Evolutionary conservation across 768 basidiomycete species (phyloP), one percentile per base, ranked within the genome.

Genomic region (Panaeolus cyanescens): DNA sequence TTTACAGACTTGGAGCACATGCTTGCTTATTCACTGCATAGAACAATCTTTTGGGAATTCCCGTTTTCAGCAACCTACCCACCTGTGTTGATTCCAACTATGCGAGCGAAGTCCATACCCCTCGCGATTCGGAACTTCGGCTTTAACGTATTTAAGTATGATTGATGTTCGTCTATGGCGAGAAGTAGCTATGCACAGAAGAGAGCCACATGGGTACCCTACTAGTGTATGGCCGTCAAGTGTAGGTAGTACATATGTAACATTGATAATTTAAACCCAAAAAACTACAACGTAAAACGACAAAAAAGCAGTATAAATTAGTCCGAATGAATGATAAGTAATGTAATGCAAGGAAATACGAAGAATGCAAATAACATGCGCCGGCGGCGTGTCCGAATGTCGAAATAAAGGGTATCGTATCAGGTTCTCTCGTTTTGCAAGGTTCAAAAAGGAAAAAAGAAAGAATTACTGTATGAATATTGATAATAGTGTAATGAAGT

Each of bases 331-430:
- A 55, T 59, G 37, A 59, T 50, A 45, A 40, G 59, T 54, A 39
- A 60, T 54, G 60, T 64, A 60, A 40, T 60, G 45, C 54, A 64
- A 61, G 45, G 25, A 40, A 33, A 36, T 50, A 28, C 32, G 33
- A 61, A 58, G 54, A 53, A 60, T 39, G 45, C 39, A 60, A 64
- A 50, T 50, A 50, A 50, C 63, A 56, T 64, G 59, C 59, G 57
- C 58, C 63, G 61, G 61, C 53, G 32, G 56, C 59, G 59, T 61
- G 63, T 64, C 63, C 59, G 45, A 50, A 58, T 61, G 53, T 60
- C 56, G 59, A 50, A 50, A 50, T 50, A 50, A 4, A 50, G 63
- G 63, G 63, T 64, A 64, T 64, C 60, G 37, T 54, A 61, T 15
- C 45, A 50, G 25, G n/a, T n/a, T 6, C 45, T 50, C 25, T 50